Percentiles rank a stretch among this genome's conserved stretches.
Evolutionary conservation across 352 stramenopile species (phyloP).

Genomic region (Pythium brassicae): DNA sequence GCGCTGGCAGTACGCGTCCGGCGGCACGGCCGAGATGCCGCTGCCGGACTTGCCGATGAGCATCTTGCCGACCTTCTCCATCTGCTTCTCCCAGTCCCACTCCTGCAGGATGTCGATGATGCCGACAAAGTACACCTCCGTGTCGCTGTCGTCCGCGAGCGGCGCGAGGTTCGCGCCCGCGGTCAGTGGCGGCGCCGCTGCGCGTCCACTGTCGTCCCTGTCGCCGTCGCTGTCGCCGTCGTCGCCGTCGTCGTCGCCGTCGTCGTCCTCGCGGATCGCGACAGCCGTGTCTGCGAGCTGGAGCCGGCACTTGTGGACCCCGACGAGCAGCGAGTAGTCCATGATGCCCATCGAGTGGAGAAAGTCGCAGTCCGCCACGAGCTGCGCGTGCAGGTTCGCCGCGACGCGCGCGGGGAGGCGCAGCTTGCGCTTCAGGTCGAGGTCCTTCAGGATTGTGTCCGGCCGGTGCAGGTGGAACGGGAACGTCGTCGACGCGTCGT

Average conservation of each 20-base stretch:
- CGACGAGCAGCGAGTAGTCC: constrained; percentile 75
- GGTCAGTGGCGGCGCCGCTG: constrained; percentile 7
- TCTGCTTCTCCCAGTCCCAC: constrained; percentile 79
- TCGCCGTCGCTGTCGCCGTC: no score
- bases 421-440: constrained; percentile 49
- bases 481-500: constrained; percentile 22
- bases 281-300: constrained; percentile 4
- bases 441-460: constrained; percentile 67
- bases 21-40: constrained; percentile 62
- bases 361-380: constrained; percentile 58
- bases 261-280: constrained; percentile 15
- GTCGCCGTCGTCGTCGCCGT: constrained; percentile 1
- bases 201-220: no score
- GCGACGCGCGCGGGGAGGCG: constrained; percentile 29
- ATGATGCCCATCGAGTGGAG: constrained; percentile 69
- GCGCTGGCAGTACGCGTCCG: constrained; percentile 57
- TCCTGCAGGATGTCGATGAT: constrained; percentile 86
- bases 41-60: constrained; percentile 57
- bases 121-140: constrained; percentile 75
- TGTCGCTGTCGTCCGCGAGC: constrained; percentile 5
- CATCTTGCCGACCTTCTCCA: constrained; percentile 73
- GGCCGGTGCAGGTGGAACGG: constrained; percentile 52
- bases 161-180: constrained; percentile 20
- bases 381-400: constrained; percentile 37
- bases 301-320: constrained; percentile 59